phyloP scores from a whole-genome alignment of 2,329 filamentous ascomycete genomes.

The Salinomyces thailandicus region DNA sequence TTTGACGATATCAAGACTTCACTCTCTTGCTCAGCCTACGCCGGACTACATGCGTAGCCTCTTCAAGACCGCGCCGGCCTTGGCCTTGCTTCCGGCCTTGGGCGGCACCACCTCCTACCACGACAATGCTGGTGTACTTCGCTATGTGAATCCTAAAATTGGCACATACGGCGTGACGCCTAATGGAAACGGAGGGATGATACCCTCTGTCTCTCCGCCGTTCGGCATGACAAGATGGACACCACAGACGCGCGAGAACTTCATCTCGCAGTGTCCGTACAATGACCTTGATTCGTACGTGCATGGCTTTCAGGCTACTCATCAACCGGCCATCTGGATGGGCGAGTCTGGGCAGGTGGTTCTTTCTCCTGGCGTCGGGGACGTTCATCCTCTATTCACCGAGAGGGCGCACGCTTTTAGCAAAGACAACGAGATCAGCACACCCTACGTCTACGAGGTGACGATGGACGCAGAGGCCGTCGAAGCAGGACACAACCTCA shows the following conservation, averaged over 20 bases:
- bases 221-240: constrained; percentile 46
- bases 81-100: not conserved
- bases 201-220: constrained; percentile 28
- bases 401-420: constrained; percentile 33
- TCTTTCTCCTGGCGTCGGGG: constrained; percentile 31
- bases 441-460: constrained; percentile 39
- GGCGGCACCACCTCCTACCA: constrained; percentile 16
- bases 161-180: constrained; percentile 24
- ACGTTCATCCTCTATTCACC: constrained; percentile 28
- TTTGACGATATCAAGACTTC: no score
- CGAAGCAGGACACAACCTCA: constrained; percentile 21
- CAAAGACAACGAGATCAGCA: constrained; percentile 36
- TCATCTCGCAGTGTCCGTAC: constrained; percentile 41
- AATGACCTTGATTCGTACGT: constrained; percentile 34
- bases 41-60: not conserved
- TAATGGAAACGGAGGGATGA: constrained; percentile 27
- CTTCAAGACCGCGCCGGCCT: not conserved
- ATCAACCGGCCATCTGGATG: constrained; percentile 46
- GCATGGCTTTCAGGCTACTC: constrained; percentile 42
- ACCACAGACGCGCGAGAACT: constrained; percentile 38
- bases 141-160: constrained; percentile 24
- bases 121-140: constrained; percentile 17
- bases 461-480: constrained; percentile 29
- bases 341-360: constrained; percentile 40
- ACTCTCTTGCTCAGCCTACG: no score